These are phyloP conservation scores for Periconia macrospinosa DNA, from an alignment of 2,329 filamentous ascomycete species.

Conservation along the genomic window DNA sequence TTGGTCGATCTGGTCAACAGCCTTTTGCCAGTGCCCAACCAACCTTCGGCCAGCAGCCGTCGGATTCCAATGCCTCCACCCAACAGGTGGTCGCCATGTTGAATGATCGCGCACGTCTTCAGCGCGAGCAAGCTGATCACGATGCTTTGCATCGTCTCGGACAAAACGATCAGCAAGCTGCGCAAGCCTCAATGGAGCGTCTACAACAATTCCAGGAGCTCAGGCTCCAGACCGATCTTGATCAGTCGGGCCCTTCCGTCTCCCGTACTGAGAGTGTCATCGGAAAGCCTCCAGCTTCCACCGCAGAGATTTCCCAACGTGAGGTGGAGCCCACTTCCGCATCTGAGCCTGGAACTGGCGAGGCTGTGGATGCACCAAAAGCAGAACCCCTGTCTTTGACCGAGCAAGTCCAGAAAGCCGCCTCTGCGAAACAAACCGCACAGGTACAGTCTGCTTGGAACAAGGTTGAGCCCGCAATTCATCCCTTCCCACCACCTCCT, in stretches of 20 bases:
- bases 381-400: conserved; percentile 69
- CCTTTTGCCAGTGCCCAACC: conserved; percentile 51
- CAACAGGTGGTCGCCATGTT: conserved; percentile 64
- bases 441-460: conserved; percentile 60
- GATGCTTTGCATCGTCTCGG: conserved; percentile 43
- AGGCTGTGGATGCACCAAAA: conserved; percentile 2
- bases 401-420: conserved; percentile 81
- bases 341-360: conserved; percentile 14
- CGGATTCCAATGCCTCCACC: conserved; percentile 51
- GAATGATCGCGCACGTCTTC: conserved; percentile 61
- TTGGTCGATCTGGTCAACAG: conserved; percentile 53
- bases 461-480: conserved; percentile 71
- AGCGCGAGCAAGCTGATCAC: conserved; percentile 64
- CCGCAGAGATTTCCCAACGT: conserved; percentile 23
- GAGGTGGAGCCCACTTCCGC: conserved; percentile 20
- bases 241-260: conserved; percentile 33
- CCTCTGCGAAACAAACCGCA: conserved; percentile 60
- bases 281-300: conserved; percentile 28
- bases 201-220: conserved; percentile 82
- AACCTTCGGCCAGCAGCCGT: conserved; percentile 52
- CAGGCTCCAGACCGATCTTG: conserved; percentile 70
- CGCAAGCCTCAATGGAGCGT: conserved; percentile 62
- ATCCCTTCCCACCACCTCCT: conserved; percentile 73
- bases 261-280: conserved; percentile 41
- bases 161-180: conserved; percentile 32